Evolutionary conservation across 306 rosid genomes (phyloP).

Genomic region (Ormosia semicastrata): DNA sequence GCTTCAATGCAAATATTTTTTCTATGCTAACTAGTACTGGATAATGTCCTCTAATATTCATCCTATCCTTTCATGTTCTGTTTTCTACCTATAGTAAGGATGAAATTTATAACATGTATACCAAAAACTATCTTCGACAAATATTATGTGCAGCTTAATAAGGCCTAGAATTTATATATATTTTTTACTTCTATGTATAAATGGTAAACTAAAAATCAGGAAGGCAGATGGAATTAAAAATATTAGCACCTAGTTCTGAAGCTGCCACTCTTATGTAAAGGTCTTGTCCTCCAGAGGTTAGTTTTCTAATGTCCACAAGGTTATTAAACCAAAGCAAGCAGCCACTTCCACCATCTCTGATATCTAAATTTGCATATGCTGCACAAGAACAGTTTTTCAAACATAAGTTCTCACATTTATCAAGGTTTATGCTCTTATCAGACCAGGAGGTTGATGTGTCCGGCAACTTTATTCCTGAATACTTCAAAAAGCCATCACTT

Average conservation of each 20-base stretch:
- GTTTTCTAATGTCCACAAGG: conserved; percentile 25
- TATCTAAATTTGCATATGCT: conserved; percentile 37
- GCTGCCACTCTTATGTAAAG: conserved; percentile 34
- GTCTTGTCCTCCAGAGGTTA: conserved; percentile 36
- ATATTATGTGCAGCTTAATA: neutral
- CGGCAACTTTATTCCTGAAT: conserved; percentile 4
- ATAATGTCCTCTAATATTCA: neutral
- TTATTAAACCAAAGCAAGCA: conserved; percentile 46
- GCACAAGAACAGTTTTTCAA: conserved; percentile 32
- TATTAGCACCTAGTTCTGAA: conserved; percentile 31
- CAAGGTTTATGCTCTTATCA: conserved; percentile 22
- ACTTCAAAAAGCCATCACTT: conserved; percentile 13
- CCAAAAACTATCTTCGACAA: neutral
- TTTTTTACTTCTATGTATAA: neutral
- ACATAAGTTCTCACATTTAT: conserved; percentile 36
- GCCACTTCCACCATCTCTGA: conserved; percentile 40
- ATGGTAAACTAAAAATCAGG: neutral
- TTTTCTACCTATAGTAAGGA: neutral
- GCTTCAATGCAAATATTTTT: neutral
- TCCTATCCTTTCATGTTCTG: neutral
- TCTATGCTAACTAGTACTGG: neutral
- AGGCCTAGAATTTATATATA: neutral
- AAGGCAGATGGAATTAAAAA: neutral
- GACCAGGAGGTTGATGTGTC: conserved; percentile 31
- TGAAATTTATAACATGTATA: neutral